Conservation (phyloP, 257 asterid species). For the Henckelia pumila region DNA sequence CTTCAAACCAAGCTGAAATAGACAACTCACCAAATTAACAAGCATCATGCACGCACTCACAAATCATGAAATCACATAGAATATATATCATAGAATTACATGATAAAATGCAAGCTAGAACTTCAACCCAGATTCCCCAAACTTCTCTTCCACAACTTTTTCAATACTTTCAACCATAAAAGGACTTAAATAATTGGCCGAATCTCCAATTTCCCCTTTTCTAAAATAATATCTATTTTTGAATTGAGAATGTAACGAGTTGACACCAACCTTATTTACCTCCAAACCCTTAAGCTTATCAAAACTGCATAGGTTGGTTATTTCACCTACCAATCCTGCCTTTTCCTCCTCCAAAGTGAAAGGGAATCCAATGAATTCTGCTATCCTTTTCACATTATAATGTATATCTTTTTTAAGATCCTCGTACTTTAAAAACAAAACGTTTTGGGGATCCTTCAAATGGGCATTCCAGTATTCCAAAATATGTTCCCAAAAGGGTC, state of each 20-base stretch:
- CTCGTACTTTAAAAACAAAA: slow-evolving; percentile 25
- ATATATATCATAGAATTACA: too few species aligned
- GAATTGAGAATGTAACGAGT: not conserved
- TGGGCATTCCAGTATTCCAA: slow-evolving; percentile 22
- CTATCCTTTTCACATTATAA: slow-evolving; percentile 3
- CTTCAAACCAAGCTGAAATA: too few species aligned
- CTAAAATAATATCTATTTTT: slow-evolving; percentile 3
- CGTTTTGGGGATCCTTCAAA: slow-evolving; percentile 4
- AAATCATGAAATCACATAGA: too few species aligned
- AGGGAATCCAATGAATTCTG: slow-evolving; percentile 21
- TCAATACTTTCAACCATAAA: slow-evolving; percentile 9
- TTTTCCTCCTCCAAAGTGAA: slow-evolving; percentile 27
- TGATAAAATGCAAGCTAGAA: too few species aligned
- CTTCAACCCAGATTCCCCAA: slow-evolving; percentile 6
- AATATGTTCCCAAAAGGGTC: slow-evolving; percentile 24
- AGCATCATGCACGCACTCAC: too few species aligned
- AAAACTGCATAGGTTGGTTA: slow-evolving; percentile 18
- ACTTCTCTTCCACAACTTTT: not conserved
- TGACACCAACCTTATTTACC: slow-evolving; percentile 18
- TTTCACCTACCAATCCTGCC: slow-evolving; percentile 12
- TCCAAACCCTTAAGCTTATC: slow-evolving; percentile 17
- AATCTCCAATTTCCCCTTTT: slow-evolving; percentile 24
- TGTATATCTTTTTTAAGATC: slow-evolving; percentile 14
- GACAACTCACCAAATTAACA: too few species aligned
- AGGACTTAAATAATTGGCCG: slow-evolving; percentile 12